Base-by-base conservation (phyloP, 2,329 filamentous ascomycete genomes). In the Cercospora sp. region DNA sequence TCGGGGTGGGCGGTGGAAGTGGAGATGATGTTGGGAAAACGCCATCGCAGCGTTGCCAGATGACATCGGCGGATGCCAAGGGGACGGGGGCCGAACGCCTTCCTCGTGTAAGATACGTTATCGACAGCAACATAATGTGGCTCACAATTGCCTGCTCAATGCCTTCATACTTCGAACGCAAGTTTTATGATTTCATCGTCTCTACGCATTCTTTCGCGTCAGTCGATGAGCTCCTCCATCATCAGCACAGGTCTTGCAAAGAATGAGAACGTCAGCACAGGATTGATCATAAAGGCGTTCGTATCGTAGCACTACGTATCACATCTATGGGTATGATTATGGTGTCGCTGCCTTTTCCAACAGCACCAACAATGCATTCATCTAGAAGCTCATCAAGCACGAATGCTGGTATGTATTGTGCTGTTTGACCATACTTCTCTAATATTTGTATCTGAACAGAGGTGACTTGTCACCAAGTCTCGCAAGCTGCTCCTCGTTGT, bases 381-480 rank as follows among this genome's bases (percentile, higher is more conserved):
- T 40, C 5, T 40, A 40, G 13, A 40, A 40, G 36, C 0, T n/a
- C 36, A 16, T 20, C 20, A 20, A 20, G 20, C 20, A 20, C 20
- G 20, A 20, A 20, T 20, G 20, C 20, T 20, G 20, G 20, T 20
- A 20, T 20, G 20, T 20, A 20, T 40, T 40, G 36, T 40, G 36
- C 36, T 40, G 36, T 40, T 40, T 5, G 13, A 40, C 36, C 36
- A 40, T 40, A 13, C 36, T 40, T n/a, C 36, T 40, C 36, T 40
- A 40, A 40, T 40, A 40, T n/a, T 40, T 40, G 36, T 40, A 81
- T 69, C 75, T 78, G 66, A 79, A 81, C 66, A 80, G 71, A 3
- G 79, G 79, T 60, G 75, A 78, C 61, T 76, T 72, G 69, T 80
- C 78, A 1, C 79, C 79, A 76, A 80, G 76, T 66, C 75, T 75